Percentiles rank a stretch among this genome's conserved stretches.
These are phyloP conservation scores for Chlorella sp. DNA, from an alignment of 139 green algal genomes.

Conservation along the genomic window DNA sequence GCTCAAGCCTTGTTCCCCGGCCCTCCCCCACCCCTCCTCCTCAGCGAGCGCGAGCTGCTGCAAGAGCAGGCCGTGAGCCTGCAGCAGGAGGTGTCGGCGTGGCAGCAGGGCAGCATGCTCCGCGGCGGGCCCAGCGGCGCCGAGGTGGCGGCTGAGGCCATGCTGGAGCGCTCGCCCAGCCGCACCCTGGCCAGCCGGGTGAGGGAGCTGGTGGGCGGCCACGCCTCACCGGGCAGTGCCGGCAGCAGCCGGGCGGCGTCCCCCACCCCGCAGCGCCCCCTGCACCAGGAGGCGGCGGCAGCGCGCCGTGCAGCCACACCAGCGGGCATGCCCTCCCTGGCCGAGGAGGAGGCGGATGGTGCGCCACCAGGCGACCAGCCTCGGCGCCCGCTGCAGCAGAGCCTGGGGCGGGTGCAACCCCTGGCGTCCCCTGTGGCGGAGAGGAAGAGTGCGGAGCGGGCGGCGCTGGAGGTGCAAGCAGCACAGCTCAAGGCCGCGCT, in stretches of 20 bases:
- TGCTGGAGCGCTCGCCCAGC: background rate
- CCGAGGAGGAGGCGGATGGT: background rate
- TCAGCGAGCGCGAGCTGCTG: background rate
- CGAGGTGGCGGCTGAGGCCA: background rate
- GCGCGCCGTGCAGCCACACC: background rate
- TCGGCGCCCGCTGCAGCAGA: background rate
- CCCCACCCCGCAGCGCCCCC: background rate
- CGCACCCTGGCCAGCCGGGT: constrained; percentile 1
- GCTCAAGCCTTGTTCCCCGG: too few species aligned
- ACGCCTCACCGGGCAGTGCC: background rate
- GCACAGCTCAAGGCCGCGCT: background rate
- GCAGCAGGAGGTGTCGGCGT: constrained; percentile 20
- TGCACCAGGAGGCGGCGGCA: background rate
- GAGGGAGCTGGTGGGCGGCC: constrained; percentile 1
- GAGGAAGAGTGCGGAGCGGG: background rate
- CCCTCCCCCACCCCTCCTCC: too few species aligned
- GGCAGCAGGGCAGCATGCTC: constrained; percentile 10
- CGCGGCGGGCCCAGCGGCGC: background rate
- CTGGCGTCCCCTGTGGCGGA: background rate
- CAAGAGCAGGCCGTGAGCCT: constrained; percentile 28
- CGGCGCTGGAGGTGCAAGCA: background rate
- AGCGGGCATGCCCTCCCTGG: background rate
- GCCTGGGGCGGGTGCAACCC: background rate
- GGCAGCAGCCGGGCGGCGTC: background rate
- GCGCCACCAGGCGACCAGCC: background rate